These are phyloP conservation scores for Isoetes engelmannii DNA, from an alignment of 83 land plant species.

Conservation along the genomic window DNA sequence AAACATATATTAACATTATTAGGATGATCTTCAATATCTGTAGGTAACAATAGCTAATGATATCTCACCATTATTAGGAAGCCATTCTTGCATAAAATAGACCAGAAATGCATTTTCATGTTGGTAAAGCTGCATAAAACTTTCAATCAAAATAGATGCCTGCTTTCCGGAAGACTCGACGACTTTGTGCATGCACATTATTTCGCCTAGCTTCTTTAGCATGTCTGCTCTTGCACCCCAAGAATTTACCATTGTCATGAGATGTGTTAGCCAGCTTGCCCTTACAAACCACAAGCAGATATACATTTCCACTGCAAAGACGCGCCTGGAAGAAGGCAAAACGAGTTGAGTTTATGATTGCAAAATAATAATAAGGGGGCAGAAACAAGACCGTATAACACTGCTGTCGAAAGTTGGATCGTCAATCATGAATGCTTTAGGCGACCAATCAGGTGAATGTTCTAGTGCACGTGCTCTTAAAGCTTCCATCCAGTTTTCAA, in stretches of 20 bases:
- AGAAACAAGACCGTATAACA: background rate
- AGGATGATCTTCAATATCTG: background rate
- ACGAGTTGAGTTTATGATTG: background rate
- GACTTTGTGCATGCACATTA: too few species aligned
- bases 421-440: conserved; percentile 2
- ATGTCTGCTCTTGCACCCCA: background rate
- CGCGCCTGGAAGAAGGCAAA: background rate
- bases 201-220: too few species aligned
- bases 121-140: background rate
- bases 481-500: background rate
- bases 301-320: background rate
- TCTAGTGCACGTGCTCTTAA: background rate
- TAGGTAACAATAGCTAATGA: background rate
- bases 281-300: background rate
- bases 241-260: background rate
- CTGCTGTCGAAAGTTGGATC: background rate
- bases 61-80: background rate
- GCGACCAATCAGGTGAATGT: background rate
- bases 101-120: background rate
- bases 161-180: too few species aligned
- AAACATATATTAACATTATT: background rate
- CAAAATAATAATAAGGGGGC: background rate
- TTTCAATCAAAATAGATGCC: background rate
- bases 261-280: background rate
- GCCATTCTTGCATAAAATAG: background rate